These are phyloP conservation scores for Mimosa bimucronata DNA, from an alignment of 306 rosid genomes.

Conservation along the genomic window DNA sequence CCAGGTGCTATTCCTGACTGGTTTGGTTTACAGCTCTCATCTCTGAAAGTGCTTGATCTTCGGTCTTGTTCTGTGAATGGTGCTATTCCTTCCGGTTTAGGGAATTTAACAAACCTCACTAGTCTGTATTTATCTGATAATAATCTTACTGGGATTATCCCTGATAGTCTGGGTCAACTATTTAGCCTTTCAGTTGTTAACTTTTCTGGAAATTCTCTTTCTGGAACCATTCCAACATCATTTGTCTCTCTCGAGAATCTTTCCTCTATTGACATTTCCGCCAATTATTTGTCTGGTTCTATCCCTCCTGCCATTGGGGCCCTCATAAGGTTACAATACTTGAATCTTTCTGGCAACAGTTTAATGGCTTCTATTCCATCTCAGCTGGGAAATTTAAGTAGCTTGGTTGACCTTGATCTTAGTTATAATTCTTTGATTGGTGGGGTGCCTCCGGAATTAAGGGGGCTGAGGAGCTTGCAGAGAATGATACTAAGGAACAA, in stretches of 20 bases:
- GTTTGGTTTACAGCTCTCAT: constrained; percentile 62
- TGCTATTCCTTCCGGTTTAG: constrained; percentile 68
- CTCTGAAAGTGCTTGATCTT: constrained; percentile 76
- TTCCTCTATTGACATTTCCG: constrained; percentile 67
- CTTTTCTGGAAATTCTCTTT: constrained; percentile 62
- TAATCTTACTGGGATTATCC: constrained; percentile 66
- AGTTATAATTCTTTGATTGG: constrained; percentile 66
- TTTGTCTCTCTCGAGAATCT: constrained; percentile 63
- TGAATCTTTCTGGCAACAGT: constrained; percentile 75
- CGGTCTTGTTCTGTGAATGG: constrained; percentile 68
- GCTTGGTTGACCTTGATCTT: constrained; percentile 84
- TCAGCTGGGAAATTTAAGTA: constrained; percentile 58
- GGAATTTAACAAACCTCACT: constrained; percentile 71
- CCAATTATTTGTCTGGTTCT: constrained; percentile 61
- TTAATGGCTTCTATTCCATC: constrained; percentile 61
- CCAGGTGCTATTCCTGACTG: constrained; percentile 78
- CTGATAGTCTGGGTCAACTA: constrained; percentile 65
- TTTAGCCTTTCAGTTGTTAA: constrained; percentile 62
- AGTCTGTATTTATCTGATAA: constrained; percentile 67
- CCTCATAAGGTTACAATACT: constrained; percentile 59
- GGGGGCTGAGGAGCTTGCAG: constrained; percentile 64
- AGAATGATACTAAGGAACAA: constrained; percentile 55
- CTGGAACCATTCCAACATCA: constrained; percentile 59
- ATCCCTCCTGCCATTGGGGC: constrained; percentile 61
- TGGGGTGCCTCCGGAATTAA: constrained; percentile 53